These are phyloP conservation scores for Berkeleyomyces basicola DNA, from an alignment of 2,329 filamentous ascomycete genomes.

Conservation along the genomic window DNA sequence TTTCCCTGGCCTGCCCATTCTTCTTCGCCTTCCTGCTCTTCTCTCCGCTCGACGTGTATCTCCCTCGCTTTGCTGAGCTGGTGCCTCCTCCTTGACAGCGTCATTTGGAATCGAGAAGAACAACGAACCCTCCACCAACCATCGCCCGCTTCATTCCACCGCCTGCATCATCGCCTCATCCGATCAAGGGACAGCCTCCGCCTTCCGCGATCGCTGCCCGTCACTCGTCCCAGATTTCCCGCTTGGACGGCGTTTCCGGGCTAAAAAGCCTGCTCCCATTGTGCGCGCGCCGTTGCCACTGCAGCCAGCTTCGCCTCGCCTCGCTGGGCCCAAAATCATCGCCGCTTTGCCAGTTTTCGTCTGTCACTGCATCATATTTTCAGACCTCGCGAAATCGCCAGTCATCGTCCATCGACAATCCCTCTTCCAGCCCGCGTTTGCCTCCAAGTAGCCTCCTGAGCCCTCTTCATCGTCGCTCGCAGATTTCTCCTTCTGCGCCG, in stretches of 20 bases:
- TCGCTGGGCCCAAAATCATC: neutral
- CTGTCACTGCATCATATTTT: constrained; percentile 1
- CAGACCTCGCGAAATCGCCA: neutral
- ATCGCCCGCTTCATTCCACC: neutral
- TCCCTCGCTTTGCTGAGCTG: neutral
- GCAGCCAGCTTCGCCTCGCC: neutral
- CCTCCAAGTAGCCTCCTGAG: neutral
- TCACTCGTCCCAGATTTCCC: neutral
- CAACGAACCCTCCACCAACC: neutral
- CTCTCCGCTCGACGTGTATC: constrained; percentile 1
- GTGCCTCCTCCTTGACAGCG: constrained; percentile 2
- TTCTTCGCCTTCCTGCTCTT: constrained; percentile 1
- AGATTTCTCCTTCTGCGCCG: neutral
- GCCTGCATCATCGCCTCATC: neutral
- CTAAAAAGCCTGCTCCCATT: neutral
- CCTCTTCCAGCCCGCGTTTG: neutral
- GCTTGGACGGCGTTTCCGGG: neutral
- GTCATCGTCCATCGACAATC: neutral
- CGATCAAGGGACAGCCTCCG: neutral
- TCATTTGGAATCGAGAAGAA: constrained; percentile 1
- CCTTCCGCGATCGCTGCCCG: neutral
- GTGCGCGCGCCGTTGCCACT: neutral
- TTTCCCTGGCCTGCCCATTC: constrained; percentile 2
- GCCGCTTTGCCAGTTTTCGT: neutral
- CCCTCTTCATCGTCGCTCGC: neutral